These are phyloP conservation scores for Liquidambar formosana DNA, from an alignment of 164 flowering plant species.

Conservation along the genomic window DNA sequence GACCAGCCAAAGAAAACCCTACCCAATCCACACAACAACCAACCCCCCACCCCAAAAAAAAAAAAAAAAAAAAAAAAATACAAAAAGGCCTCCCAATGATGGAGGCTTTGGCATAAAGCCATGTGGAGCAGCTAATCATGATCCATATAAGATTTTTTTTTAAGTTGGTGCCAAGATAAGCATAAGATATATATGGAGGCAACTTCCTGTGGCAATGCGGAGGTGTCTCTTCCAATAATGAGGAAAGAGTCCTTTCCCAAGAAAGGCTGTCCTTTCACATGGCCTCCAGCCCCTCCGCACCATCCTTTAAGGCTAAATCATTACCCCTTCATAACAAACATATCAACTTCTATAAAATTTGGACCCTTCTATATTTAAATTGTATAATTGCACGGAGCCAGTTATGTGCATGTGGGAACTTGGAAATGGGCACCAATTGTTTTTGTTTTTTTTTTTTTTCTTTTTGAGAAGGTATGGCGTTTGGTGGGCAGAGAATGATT, in stretches of 20 bases:
- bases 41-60: too few relatives aligned
- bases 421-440: slow-evolving; percentile 1
- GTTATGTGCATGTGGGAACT: slow-evolving; percentile 18
- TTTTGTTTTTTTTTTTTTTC: too few relatives aligned
- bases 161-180: background rate
- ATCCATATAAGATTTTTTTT: slow-evolving; percentile 5
- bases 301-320: slow-evolving; percentile 9
- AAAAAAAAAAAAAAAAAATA: too few relatives aligned
- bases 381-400: slow-evolving; percentile 14
- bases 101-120: slow-evolving; percentile 24
- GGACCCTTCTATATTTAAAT: background rate
- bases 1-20: too few relatives aligned
- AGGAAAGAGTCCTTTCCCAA: slow-evolving; percentile 4
- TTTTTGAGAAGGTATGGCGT: slow-evolving; percentile 1
- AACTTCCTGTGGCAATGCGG: background rate
- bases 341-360: background rate
- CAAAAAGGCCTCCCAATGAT: too few relatives aligned
- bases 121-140: slow-evolving; percentile 25
- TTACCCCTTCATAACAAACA: slow-evolving; percentile 8
- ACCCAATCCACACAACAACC: too few relatives aligned
- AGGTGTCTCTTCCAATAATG: slow-evolving; percentile 2
- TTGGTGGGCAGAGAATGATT: slow-evolving; percentile 26
- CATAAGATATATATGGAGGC: slow-evolving; percentile 3
- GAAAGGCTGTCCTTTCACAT: slow-evolving; percentile 21
- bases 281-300: slow-evolving; percentile 23